Evolutionary conservation across 2,329 filamentous ascomycete species (phyloP).

Genomic region (Colletotrichum sp.): DNA sequence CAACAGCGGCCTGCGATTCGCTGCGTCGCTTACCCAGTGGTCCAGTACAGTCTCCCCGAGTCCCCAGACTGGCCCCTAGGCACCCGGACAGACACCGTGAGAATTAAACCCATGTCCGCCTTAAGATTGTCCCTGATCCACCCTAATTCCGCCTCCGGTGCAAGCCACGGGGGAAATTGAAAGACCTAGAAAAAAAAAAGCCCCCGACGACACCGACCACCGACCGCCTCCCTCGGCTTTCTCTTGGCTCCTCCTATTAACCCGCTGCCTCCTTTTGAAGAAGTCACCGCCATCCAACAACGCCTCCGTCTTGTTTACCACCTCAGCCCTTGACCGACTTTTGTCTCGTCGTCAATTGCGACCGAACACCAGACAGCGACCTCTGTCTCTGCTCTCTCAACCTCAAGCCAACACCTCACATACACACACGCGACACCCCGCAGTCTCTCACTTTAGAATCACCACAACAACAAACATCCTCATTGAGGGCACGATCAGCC

Average conservation of each 20-base stretch:
- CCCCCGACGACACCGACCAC: conserved; percentile 9
- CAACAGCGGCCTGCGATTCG: neutral
- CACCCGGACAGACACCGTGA: neutral
- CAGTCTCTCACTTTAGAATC: neutral
- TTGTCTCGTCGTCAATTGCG: neutral
- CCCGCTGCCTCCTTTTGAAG: neutral
- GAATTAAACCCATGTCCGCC: neutral
- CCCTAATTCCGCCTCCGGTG: conserved; percentile 11
- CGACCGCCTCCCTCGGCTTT: neutral
- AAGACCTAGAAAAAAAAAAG: conserved; percentile 5
- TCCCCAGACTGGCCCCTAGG: neutral
- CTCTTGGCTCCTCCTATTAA: neutral
- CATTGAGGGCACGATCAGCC: neutral
- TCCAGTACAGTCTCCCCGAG: neutral
- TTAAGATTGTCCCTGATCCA: conserved; percentile 6
- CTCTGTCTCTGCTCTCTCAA: neutral
- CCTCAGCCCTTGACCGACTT: neutral
- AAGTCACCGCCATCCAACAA: neutral
- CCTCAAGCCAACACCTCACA: neutral
- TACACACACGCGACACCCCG: neutral
- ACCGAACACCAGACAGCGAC: neutral
- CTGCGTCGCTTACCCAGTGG: neutral
- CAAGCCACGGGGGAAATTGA: conserved; percentile 18
- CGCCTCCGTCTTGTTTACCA: neutral
- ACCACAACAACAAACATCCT: neutral